Evolutionary conservation across 768 basidiomycete species (phyloP), one percentile per base, ranked within the genome.

Genomic region (Galerina sulciceps): DNA sequence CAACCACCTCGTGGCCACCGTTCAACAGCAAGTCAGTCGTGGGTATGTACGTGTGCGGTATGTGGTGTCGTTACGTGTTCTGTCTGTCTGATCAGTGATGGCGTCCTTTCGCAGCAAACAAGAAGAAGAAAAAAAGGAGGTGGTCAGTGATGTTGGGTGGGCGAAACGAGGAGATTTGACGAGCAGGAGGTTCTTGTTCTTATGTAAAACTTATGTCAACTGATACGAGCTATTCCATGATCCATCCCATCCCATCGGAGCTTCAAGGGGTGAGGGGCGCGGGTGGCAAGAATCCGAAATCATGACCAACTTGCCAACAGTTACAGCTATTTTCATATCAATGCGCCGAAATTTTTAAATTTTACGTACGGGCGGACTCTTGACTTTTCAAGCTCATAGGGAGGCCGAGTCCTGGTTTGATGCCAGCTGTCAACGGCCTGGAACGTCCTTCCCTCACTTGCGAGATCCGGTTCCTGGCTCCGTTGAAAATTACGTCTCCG

Each of bases 21-120:
- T 49, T 49, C 48, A 49, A 20, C n/a, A n/a, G n/a, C n/a, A n/a
- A n/a, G n/a, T n/a, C n/a, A 49, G 35, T 51, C 49, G 49, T 51
- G 49, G 49, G 49, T 51, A 51, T 22, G 49, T 40, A n/a, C n/a
- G n/a, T n/a, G n/a, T 50, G 38, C 49, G 38, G 36, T 34, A 48
- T 34, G 10, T 37, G 49, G 35, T 51, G 20, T 51, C 49, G 36
- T 38, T 38, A 38, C 36, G 26, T 14, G 35, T 23, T 38, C 40
- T 51, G 40, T 23, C 37, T n/a, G 40, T 23, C 10, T 20, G 18
- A 51, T 35, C 8, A 11, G n/a, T 8, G 35, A 18, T 10, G 18
- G 22, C 10, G 10, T 11, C 9, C 17, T 48, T 40, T 57, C 40
- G 31, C 37, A 38, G 51, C 18, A 40, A 40, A 53, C 23, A 36